Evolutionary conservation across 2,329 filamentous ascomycete species (phyloP).

Genomic region (Lecanicillium sp.): DNA sequence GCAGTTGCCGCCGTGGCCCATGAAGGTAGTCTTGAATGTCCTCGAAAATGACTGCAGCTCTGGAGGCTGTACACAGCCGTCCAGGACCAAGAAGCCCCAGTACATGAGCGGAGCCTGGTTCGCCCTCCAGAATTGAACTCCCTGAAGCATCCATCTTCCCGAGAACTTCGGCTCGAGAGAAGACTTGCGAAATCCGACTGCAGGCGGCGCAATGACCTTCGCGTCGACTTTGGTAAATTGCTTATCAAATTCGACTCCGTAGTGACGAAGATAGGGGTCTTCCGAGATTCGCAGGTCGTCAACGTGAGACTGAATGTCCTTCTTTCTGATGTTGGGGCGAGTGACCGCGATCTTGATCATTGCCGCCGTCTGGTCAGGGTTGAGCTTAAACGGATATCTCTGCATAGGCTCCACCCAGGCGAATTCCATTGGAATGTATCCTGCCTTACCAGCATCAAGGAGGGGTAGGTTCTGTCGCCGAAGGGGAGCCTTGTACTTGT

Average conservation of each 20-base stretch:
- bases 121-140: slow-evolving; percentile 63
- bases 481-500: slow-evolving; percentile 49
- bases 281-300: slow-evolving; percentile 60
- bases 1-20: slow-evolving; percentile 44
- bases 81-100: slow-evolving; percentile 71
- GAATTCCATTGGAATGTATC: slow-evolving; percentile 56
- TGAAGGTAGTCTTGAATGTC: slow-evolving; percentile 41
- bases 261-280: slow-evolving; percentile 66
- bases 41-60: slow-evolving; percentile 27
- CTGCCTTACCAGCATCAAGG: slow-evolving; percentile 49
- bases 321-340: slow-evolving; percentile 61
- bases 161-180: slow-evolving; percentile 54
- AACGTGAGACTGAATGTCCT: slow-evolving; percentile 51
- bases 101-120: slow-evolving; percentile 58
- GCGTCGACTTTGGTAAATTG: slow-evolving; percentile 63
- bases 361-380: slow-evolving; percentile 58
- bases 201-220: slow-evolving; percentile 63
- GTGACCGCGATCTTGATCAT: slow-evolving; percentile 97
- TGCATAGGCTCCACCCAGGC: slow-evolving; percentile 49
- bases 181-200: slow-evolving; percentile 59
- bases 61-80: slow-evolving; percentile 42
- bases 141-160: slow-evolving; percentile 84
- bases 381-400: slow-evolving; percentile 57
- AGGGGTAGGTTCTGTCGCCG: slow-evolving; percentile 46
- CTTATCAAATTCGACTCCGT: slow-evolving; percentile 63